These are phyloP conservation scores for Arthroderma sp. DNA, from an alignment of 2,329 filamentous ascomycete genomes.

Conservation along the genomic window DNA sequence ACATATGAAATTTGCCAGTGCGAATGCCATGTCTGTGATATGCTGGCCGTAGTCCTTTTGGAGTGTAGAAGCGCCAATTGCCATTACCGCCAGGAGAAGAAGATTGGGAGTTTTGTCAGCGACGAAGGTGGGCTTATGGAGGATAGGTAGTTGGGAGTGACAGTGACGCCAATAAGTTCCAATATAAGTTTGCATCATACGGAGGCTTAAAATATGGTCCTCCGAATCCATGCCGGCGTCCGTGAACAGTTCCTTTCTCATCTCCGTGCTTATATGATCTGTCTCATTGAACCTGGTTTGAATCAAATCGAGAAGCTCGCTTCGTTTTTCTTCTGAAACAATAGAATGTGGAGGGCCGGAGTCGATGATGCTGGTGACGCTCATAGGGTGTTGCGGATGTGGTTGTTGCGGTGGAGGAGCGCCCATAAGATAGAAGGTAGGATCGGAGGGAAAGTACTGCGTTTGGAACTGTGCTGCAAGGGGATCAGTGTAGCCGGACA, in stretches of 20 bases:
- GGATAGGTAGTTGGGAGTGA: constrained; percentile 82
- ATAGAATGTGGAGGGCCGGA: constrained; percentile 65
- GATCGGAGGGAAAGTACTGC: constrained; percentile 39
- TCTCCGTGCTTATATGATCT: constrained; percentile 58
- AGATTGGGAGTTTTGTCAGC: constrained; percentile 76
- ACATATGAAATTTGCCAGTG: constrained; percentile 77
- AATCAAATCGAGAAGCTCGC: constrained; percentile 71
- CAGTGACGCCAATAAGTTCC: constrained; percentile 91
- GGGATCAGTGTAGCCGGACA: constrained; percentile 28
- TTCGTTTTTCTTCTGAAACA: constrained; percentile 76
- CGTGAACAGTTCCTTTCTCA: constrained; percentile 62
- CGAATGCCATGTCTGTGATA: constrained; percentile 61
- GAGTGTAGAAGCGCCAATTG: constrained; percentile 78
- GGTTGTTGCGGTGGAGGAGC: constrained; percentile 17
- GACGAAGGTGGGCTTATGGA: constrained; percentile 88
- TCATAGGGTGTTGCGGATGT: constrained; percentile 65
- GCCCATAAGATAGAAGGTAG: constrained; percentile 35
- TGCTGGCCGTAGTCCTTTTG: constrained; percentile 68
- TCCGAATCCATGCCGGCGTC: constrained; percentile 59
- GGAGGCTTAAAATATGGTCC: constrained; percentile 57
- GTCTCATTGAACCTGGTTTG: constrained; percentile 68
- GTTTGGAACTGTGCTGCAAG: constrained; percentile 33
- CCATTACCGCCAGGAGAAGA: constrained; percentile 76
- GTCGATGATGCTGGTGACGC: constrained; percentile 72
- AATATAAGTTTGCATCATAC: constrained; percentile 94